Evolutionary conservation across 306 rosid species (phyloP), one percentile per base, ranked within the genome.

Genomic region (Prunus dulcis): DNA sequence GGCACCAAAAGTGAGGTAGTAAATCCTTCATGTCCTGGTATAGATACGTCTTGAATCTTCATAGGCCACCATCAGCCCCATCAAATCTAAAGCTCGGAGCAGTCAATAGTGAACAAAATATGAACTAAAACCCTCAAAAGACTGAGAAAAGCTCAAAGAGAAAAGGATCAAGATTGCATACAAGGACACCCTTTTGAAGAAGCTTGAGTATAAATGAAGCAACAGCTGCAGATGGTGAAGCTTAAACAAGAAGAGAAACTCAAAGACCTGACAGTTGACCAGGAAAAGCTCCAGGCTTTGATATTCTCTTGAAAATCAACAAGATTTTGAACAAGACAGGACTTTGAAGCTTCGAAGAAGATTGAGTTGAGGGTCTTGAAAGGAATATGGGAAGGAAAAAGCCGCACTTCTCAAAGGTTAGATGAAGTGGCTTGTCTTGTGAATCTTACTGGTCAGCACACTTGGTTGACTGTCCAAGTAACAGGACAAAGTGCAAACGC

Each of bases 191-290:
- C 55, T 46, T 45, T 18, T 73, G 46, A 60, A 28, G 19, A n/a
- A 12, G 64, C 50, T 46, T 47, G 79, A 45, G 51, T 6, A 34
- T 5, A 75, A 52, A 6, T 20, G 73, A 74, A 15, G 62, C 51
- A 74, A 63, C 65, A 18, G 49, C 34, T 51, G 53, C 79, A 76
- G 19, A 38, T 38, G 43, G 60, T 43, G 75, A 82, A 80, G 32
- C 74, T 56, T 75, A 66, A 47, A 25, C 47, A 75, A 81, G 63
- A 82, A 11, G 52, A 69, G 74, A 13, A 57, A 22, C 49, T 27
- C 30, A 45, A 43, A 25, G 45, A 68, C 67, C 63, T 71, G 6
- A 66, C 13, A 64, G 70, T 67, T 82, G 84, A 80, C 67, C 64
- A 15, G 27, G 32, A 47, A 77, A 69, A 64, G 76, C 47, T 34